Percentiles rank a stretch among this genome's conserved stretches.
These are phyloP conservation scores for Tylopilus sp. DNA, from an alignment of 1,284 basidiomycete species.

Conservation along the genomic window DNA sequence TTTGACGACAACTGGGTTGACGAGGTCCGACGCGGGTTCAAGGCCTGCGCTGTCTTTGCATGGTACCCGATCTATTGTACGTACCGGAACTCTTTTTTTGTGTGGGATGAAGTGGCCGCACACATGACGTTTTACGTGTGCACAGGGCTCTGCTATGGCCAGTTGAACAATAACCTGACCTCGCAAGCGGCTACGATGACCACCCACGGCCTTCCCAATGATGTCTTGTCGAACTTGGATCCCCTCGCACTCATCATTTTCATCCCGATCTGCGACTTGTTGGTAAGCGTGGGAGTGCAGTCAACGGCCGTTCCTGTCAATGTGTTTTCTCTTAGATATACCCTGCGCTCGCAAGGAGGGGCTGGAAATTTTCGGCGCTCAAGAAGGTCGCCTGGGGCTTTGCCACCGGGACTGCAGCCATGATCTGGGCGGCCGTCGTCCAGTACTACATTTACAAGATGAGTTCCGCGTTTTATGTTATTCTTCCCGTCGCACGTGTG, in stretches of 20 bases:
- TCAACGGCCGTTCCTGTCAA: no score
- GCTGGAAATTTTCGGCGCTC: conserved; percentile 68
- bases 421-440: conserved; percentile 64
- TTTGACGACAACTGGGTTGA: conserved; percentile 81
- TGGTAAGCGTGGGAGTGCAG: conserved; percentile 34
- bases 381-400: conserved; percentile 79
- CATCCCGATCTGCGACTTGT: conserved; percentile 65
- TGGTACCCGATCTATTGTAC: conserved; percentile 74
- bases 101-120: neutral
- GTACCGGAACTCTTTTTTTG: conserved; percentile 20
- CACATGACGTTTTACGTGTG: conserved; percentile 1
- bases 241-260: conserved; percentile 73
- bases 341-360: conserved; percentile 62
- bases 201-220: conserved; percentile 75
- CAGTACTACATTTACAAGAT: conserved; percentile 74
- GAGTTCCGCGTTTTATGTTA: conserved; percentile 10
- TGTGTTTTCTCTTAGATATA: conserved; percentile 47
- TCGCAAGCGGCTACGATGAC: conserved; percentile 73
- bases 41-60: conserved; percentile 80
- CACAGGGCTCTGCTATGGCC: conserved; percentile 71
- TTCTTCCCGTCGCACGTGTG: neutral
- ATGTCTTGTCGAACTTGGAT: conserved; percentile 77
- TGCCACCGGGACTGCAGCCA: conserved; percentile 53
- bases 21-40: conserved; percentile 77
- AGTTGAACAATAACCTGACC: conserved; percentile 76